A percentile compares a stretch with the other conserved stretches of the same genome.
phyloP scores from a whole-genome alignment of 2,329 filamentous ascomycete species.

The Aureobasidium mangrovei region DNA sequence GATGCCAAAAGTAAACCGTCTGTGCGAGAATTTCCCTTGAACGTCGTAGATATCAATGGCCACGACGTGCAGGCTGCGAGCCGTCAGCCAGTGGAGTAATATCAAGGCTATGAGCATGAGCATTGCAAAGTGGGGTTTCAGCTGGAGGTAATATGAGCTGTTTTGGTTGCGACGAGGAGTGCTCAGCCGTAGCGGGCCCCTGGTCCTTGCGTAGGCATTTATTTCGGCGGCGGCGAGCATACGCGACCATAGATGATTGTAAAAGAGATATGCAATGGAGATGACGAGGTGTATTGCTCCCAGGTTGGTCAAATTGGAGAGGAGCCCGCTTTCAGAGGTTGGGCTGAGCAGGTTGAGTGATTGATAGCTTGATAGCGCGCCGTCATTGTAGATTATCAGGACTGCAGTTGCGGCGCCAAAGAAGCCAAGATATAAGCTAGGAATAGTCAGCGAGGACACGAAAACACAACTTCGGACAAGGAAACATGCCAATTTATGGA shows the following conservation, averaged over 20 bases:
- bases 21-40: not conserved
- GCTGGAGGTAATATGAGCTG: not conserved
- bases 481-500: not conserved
- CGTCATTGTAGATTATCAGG: not conserved
- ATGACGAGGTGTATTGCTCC: not conserved
- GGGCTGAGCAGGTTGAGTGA: not conserved
- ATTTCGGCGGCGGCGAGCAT: slow-evolving; percentile 1
- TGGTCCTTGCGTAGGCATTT: not conserved
- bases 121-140: not conserved
- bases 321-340: not conserved
- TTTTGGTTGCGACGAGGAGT: not conserved
- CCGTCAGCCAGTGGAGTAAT: not conserved
- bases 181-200: not conserved
- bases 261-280: not conserved
- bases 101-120: not conserved
- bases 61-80: not conserved
- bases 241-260: slow-evolving; percentile 3
- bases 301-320: not conserved
- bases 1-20: not conserved
- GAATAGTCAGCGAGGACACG: not conserved
- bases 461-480: not conserved
- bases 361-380: not conserved
- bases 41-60: not conserved
- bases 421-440: not conserved
- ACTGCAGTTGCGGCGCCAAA: not conserved